Evolutionary conservation across 495 filamentous ascomycete genomes (phyloP).

Genomic region (Zalerion maritima): DNA sequence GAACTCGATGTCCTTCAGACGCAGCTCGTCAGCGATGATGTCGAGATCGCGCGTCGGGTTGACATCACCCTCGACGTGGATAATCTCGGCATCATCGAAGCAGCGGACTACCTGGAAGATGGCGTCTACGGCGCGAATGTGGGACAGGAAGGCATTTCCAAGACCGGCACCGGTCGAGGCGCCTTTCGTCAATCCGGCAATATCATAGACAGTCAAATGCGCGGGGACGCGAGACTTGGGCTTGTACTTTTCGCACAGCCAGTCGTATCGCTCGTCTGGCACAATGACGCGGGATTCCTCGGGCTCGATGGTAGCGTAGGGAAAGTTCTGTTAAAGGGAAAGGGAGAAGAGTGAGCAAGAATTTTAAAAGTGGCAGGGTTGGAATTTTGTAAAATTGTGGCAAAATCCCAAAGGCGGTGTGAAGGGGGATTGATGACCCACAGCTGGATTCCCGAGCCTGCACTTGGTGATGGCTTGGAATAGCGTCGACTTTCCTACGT

Average conservation of each 20-base stretch:
- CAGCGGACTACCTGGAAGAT: constrained; percentile 99
- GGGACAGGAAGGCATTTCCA: constrained; percentile 94
- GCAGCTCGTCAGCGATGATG: constrained; percentile 93
- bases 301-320: constrained; percentile 96
- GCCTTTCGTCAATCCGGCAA: constrained; percentile 90
- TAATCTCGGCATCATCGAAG: constrained; percentile 99
- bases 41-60: constrained; percentile 84
- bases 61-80: constrained; percentile 98
- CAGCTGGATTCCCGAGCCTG: constrained; percentile 90
- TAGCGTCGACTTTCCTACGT: constrained; percentile 98
- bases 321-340: constrained; percentile 59
- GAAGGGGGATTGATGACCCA: constrained; percentile 25
- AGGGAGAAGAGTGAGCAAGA: constrained; percentile 13
- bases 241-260: constrained; percentile 90
- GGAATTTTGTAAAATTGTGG: constrained; percentile 7
- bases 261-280: constrained; percentile 90
- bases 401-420: constrained; percentile 1
- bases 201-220: constrained; percentile 98
- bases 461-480: constrained; percentile 99
- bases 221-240: constrained; percentile 92
- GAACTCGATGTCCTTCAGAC: constrained; percentile 98
- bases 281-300: constrained; percentile 98
- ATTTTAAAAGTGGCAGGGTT: constrained; percentile 2
- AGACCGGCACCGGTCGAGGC: constrained; percentile 96
- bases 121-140: constrained; percentile 98